Evolutionary conservation across 2,329 filamentous ascomycete genomes (phyloP), one percentile per base, ranked within the genome.

Genomic region (Lizonia empirigonia): DNA sequence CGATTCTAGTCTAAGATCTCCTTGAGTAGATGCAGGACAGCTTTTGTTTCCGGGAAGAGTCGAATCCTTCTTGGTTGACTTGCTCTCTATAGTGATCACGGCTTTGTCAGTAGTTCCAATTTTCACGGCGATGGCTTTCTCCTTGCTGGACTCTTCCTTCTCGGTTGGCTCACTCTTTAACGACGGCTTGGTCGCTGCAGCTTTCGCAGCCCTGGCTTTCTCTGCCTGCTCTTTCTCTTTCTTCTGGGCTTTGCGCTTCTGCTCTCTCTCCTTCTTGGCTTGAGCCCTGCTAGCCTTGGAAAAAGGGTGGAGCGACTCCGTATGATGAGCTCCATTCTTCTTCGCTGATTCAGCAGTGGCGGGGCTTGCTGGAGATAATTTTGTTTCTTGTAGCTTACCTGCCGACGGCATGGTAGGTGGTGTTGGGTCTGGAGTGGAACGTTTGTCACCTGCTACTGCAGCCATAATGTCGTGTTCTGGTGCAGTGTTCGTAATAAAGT

Each of bases 221-320:
- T 59, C 55, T 4, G 50, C 41, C 41, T 63, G 62, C 10, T 50
- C 55, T 22, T 63, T 64, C 34, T 53, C 58, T 24, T 61, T 70
- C 49, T 59, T 64, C 36, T 62, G 63, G 15, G 68, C 67, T 45
- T 74, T 76, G 50, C 73, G 73, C 58, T 71, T 74, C 19, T 67
- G 64, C 16, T 69, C 59, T 44, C 58, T 71, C 39, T 72, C 68
- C 37, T 67, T 69, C 46, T 68, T 69, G 18, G 60, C 59, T 30
- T 68, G 65, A 13, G 61, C 44, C 42, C 69, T 71, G 19, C 51
- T 62, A 1, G 57, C 44, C 34, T 64, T 69, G 2, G 64, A 65
- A 15, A 67, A 72, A 1, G 65, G 64, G 26, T 59, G 56, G 7
- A 72, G 56, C 4, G 68, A 71, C 33, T 69, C 58, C 1, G 68